Evolutionary conservation across 768 basidiomycete species (phyloP).

Genomic region (Leccinum rimulosum): DNA sequence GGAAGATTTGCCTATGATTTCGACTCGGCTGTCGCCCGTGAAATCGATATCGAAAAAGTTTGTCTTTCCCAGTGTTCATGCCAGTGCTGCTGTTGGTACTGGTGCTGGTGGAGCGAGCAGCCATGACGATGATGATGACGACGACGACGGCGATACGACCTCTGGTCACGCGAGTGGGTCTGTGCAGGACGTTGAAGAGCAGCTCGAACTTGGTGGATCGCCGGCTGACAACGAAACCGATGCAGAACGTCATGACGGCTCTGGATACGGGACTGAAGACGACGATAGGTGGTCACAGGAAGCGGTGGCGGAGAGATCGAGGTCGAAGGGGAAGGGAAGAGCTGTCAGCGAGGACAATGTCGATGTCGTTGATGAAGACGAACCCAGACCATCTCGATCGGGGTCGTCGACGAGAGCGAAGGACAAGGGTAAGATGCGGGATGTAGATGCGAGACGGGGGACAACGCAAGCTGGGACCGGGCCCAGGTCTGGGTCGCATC

Average conservation of each 20-base stretch:
- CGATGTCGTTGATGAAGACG: conserved; percentile 8
- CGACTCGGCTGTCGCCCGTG: conserved; percentile 42
- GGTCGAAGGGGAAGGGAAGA: conserved; percentile 27
- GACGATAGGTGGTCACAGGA: conserved; percentile 24
- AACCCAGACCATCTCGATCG: background rate
- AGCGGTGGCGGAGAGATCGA: conserved; percentile 17
- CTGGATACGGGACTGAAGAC: conserved; percentile 16
- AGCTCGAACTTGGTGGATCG: conserved; percentile 2
- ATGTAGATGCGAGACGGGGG: conserved; percentile 14
- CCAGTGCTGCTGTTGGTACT: background rate
- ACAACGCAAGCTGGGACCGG: conserved; percentile 3
- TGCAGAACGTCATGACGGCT: conserved; percentile 1
- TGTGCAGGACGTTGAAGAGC: background rate
- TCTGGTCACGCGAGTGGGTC: background rate
- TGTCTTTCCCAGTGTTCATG: conserved; percentile 40
- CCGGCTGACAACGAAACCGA: conserved; percentile 2
- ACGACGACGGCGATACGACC: background rate
- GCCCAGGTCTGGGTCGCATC: conserved; percentile 11
- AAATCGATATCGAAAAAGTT: conserved; percentile 52
- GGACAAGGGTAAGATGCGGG: conserved; percentile 24
- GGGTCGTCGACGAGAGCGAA: conserved; percentile 7
- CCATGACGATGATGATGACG: background rate
- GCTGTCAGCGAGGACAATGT: conserved; percentile 15
- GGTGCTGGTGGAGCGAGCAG: background rate
- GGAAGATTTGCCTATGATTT: conserved; percentile 40